Evolutionary conservation across 192 early-diverging fungal species (phyloP).

Genomic region (Mortierella antarctica): DNA sequence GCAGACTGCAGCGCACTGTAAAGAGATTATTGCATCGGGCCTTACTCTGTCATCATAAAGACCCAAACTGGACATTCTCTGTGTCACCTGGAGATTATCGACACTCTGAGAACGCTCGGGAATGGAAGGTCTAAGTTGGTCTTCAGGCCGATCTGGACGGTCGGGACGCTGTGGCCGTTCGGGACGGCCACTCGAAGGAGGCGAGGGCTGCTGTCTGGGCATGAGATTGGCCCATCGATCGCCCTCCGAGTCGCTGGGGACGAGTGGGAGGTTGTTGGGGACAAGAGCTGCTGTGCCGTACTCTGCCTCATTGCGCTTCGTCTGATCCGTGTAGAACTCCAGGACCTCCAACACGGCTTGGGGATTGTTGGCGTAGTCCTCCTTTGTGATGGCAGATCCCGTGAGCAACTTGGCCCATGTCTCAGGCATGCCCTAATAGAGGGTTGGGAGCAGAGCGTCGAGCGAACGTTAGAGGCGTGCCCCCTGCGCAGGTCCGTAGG

Average conservation of each 20-base stretch:
- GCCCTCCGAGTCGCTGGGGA: slow-evolving; percentile 49
- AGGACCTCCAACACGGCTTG: slow-evolving; percentile 98
- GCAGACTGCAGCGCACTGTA: not conserved
- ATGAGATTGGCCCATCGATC: slow-evolving; percentile 73
- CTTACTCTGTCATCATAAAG: slow-evolving; percentile 39
- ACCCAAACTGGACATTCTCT: slow-evolving; percentile 47
- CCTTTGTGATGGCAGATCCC: slow-evolving; percentile 93
- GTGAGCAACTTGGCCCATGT: slow-evolving; percentile 96
- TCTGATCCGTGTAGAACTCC: slow-evolving; percentile 98
- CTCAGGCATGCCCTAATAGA: slow-evolving; percentile 84
- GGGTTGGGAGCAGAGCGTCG: too few species aligned
- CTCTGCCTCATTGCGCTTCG: slow-evolving; percentile 65
- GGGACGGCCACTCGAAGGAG: slow-evolving; percentile 23
- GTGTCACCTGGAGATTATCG: slow-evolving; percentile 35
- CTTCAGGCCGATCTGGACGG: slow-evolving; percentile 53
- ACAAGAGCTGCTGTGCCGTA: slow-evolving; percentile 57
- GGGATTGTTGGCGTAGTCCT: slow-evolving; percentile 98
- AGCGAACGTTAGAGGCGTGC: too few species aligned
- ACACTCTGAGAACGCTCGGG: slow-evolving; percentile 52
- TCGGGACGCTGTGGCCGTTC: slow-evolving; percentile 50
- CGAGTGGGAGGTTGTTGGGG: slow-evolving; percentile 34
- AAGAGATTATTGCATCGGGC: not conserved
- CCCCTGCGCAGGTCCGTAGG: not conserved
- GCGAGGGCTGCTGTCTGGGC: slow-evolving; percentile 52
- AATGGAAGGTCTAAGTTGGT: slow-evolving; percentile 41